phyloP scores from a whole-genome alignment of 345 rosid genomes.

The Gossypium ekmanianum region DNA sequence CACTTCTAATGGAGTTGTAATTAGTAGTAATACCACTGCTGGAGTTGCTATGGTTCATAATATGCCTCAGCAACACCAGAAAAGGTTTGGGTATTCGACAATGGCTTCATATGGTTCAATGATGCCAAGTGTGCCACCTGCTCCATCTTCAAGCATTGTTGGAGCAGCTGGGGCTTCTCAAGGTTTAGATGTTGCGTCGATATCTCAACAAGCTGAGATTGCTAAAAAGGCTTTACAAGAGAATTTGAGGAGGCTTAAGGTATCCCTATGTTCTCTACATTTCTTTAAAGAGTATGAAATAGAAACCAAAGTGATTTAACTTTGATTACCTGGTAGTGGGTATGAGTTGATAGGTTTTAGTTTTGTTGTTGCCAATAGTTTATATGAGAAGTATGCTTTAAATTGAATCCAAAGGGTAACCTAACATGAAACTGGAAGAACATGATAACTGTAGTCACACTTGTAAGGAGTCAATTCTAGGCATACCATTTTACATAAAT shows the following conservation, averaged over 20 bases:
- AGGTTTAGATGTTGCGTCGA: conserved; percentile 49
- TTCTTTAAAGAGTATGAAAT: conserved; percentile 1
- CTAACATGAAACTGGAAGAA: background rate
- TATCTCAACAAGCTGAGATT: conserved; percentile 71
- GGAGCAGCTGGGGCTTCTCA: conserved; percentile 45
- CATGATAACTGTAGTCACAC: background rate
- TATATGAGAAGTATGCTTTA: background rate
- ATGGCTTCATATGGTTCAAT: conserved; percentile 26
- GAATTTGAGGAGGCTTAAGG: conserved; percentile 59
- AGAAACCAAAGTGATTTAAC: background rate
- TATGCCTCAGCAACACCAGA: conserved; percentile 30
- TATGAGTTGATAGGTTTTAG: background rate
- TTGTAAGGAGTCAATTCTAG: background rate
- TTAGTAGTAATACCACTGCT: conserved; percentile 28
- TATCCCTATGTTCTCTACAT: conserved; percentile 29
- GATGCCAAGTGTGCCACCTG: conserved; percentile 24
- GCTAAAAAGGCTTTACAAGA: conserved; percentile 68
- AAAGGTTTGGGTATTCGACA: conserved; percentile 31
- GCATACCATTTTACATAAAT: background rate
- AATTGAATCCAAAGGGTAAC: background rate
- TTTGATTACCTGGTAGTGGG: background rate
- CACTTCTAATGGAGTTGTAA: conserved; percentile 35
- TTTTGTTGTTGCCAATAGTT: background rate
- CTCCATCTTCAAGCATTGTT: conserved; percentile 52
- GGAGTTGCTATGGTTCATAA: conserved; percentile 26